Base-by-base conservation (phyloP, 2,329 filamentous ascomycete genomes). In the Sporothrix luriei region DNA sequence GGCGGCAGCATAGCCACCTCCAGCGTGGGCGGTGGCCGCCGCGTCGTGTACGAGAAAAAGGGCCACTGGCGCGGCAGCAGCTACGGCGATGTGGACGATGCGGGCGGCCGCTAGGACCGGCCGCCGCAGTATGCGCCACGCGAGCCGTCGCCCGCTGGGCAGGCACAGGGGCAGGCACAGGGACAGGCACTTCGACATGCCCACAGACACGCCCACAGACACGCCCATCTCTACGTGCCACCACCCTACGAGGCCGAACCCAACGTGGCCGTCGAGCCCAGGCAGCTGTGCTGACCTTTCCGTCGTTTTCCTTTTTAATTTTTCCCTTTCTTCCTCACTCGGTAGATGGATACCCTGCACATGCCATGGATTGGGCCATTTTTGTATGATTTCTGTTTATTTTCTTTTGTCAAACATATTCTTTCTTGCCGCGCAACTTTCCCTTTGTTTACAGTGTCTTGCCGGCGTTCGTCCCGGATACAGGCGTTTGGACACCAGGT, bases 11-110 rank as follows among this genome's bases (percentile, higher is more conserved):
- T 19, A 0, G 26, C 21, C 5, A 46, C n/a, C 10, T 19, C 38
- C 3, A 2, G 13, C 13, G 6, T n/a, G 14, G 24, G 43, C 24
- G 52, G 4, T 19, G 72, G 75, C 46, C 73, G 73, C 43, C 46
- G 64, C 59, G 75, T 65, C 3, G 64, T 69, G 14, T 49, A 59
- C 74, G 74, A 69, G 73, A 77, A 69, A 46, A 71, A 69, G 59
- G 75, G 75, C 13, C 76, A 79, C 59, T 77, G 77, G 73, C 76
- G 78, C 74, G 74, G 72, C 65, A 80, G 78, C 74, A 78, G 78
- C 38, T 76, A 80, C 61, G 78, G 78, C 40, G 76, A 78, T 46
- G 74, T 81, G 52, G 78, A 79, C 70, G 76, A 75, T 70, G 72
- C 73, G 1, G 68, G 62, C 71, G 75, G 72, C 49, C 70, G 68